Evolutionary conservation across 2,329 filamentous ascomycete genomes (phyloP).

Genomic region (Malbranchea cinnamomea): DNA sequence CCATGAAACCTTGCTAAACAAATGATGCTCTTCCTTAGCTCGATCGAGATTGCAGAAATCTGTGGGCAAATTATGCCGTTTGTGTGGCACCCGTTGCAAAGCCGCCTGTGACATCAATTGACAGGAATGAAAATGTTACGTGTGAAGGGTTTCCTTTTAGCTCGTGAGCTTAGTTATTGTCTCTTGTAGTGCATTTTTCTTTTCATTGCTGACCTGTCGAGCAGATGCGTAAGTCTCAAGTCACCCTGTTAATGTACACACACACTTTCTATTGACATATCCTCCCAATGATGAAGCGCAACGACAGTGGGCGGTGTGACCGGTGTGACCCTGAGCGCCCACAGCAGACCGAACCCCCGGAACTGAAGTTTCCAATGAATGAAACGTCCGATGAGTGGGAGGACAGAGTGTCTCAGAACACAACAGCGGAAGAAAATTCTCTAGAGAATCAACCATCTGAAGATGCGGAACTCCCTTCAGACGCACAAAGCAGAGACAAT

Average conservation of each 20-base stretch:
- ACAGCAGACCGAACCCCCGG: neutral
- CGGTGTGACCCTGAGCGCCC: slow-evolving; percentile 1
- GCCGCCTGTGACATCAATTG: too few relatives aligned
- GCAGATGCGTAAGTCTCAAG: slow-evolving; percentile 5
- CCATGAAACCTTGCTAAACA: neutral
- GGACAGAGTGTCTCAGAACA: too few relatives aligned
- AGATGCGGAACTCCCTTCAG: slow-evolving; percentile 1
- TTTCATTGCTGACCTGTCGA: too few relatives aligned
- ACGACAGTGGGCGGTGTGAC: slow-evolving; percentile 2
- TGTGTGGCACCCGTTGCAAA: slow-evolving; percentile 10
- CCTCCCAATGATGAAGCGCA: slow-evolving; percentile 1
- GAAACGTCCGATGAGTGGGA: too few relatives aligned
- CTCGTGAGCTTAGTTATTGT: slow-evolving; percentile 5
- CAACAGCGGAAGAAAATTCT: neutral
- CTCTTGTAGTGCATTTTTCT: too few relatives aligned
- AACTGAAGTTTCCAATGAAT: too few relatives aligned
- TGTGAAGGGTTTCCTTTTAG: slow-evolving; percentile 8
- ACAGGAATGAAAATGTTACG: slow-evolving; percentile 5
- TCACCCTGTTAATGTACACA: too few relatives aligned
- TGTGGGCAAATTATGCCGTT: slow-evolving; percentile 10
- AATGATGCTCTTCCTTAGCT: slow-evolving; percentile 5
- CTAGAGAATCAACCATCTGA: neutral
- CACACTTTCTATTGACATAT: neutral
- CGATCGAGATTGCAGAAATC: slow-evolving; percentile 8
- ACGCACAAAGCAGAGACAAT: neutral